These are phyloP conservation scores for Hypholoma fasciculare DNA, from an alignment of 768 basidiomycete species.

Conservation along the genomic window DNA sequence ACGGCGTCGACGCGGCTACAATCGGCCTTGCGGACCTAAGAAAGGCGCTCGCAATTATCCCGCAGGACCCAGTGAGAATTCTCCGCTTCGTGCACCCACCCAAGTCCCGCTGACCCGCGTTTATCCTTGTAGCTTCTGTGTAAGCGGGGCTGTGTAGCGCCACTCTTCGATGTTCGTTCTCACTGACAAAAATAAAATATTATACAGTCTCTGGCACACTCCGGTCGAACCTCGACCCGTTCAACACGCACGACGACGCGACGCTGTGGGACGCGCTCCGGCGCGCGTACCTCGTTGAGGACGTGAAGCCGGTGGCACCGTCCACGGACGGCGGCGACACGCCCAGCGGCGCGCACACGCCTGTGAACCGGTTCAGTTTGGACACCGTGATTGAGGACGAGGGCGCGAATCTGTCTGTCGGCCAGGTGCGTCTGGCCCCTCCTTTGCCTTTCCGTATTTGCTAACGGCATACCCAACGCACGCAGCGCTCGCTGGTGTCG, in stretches of 20 bases:
- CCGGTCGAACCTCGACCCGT: conserved; percentile 88
- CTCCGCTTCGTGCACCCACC: neutral
- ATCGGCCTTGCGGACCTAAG: conserved; percentile 78
- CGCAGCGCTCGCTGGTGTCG: conserved; percentile 77
- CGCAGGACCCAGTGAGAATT: conserved; percentile 72
- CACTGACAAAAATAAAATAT: neutral
- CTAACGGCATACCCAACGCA: neutral
- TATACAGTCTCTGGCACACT: conserved; percentile 73
- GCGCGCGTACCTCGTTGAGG: conserved; percentile 80
- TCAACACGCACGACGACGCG: conserved; percentile 76
- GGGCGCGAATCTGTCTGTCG: conserved; percentile 81
- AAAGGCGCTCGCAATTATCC: conserved; percentile 73
- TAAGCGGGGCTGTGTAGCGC: conserved; percentile 21
- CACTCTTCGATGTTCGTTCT: too few relatives aligned
- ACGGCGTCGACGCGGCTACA: conserved; percentile 81
- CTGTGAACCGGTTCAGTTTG: conserved; percentile 71
- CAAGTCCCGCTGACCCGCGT: neutral
- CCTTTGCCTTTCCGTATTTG: neutral
- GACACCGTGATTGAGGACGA: conserved; percentile 87
- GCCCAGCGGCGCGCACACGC: conserved; percentile 42
- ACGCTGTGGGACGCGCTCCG: conserved; percentile 86
- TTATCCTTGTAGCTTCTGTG: conserved; percentile 42
- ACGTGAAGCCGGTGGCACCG: conserved; percentile 27
- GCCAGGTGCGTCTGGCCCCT: conserved; percentile 42
- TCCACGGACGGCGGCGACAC: conserved; percentile 24